These are phyloP conservation scores for Ilex paraguariensis DNA, from an alignment of 305 asterid species.

Conservation along the genomic window DNA sequence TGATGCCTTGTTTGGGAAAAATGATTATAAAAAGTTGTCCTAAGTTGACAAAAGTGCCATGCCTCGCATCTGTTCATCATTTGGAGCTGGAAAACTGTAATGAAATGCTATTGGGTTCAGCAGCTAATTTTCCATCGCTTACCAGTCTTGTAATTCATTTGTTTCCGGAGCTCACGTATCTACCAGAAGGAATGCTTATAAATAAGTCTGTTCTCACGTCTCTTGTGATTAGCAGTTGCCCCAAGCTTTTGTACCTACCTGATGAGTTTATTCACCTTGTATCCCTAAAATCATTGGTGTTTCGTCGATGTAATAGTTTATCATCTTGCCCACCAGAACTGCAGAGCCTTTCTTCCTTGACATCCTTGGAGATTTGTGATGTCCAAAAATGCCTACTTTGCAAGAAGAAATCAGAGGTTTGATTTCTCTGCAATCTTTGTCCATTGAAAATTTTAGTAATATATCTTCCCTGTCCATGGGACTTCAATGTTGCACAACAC, in stretches of 20 bases:
- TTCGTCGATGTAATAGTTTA: slow-evolving; percentile 24
- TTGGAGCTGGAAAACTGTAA: slow-evolving; percentile 18
- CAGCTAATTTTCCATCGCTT: slow-evolving; percentile 11
- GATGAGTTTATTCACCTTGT: slow-evolving; percentile 12
- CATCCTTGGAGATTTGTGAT: slow-evolving; percentile 22
- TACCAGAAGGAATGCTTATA: slow-evolving; percentile 14
- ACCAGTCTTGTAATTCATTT: slow-evolving; percentile 17
- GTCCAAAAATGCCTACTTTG: slow-evolving; percentile 11
- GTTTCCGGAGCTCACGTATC: slow-evolving; percentile 12
- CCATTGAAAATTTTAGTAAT: slow-evolving; percentile 26
- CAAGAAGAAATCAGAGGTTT: slow-evolving; percentile 15
- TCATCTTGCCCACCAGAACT: slow-evolving; percentile 10
- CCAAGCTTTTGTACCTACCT: slow-evolving; percentile 16
- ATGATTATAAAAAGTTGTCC: slow-evolving; percentile 21
- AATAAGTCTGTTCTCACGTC: slow-evolving; percentile 15
- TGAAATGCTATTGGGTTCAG: slow-evolving; percentile 5
- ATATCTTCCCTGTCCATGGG: slow-evolving; percentile 9
- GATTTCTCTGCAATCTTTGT: slow-evolving; percentile 23
- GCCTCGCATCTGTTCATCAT: slow-evolving; percentile 19
- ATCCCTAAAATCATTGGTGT: slow-evolving; percentile 17
- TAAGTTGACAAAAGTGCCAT: slow-evolving; percentile 13
- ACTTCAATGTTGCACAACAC: slow-evolving; percentile 11
- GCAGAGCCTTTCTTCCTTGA: slow-evolving; percentile 19
- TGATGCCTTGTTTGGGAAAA: slow-evolving; percentile 17
- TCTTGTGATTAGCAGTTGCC: slow-evolving; percentile 25